phyloP scores from a whole-genome alignment of 1,284 basidiomycete species.

The Heterobasidion parviporum region DNA sequence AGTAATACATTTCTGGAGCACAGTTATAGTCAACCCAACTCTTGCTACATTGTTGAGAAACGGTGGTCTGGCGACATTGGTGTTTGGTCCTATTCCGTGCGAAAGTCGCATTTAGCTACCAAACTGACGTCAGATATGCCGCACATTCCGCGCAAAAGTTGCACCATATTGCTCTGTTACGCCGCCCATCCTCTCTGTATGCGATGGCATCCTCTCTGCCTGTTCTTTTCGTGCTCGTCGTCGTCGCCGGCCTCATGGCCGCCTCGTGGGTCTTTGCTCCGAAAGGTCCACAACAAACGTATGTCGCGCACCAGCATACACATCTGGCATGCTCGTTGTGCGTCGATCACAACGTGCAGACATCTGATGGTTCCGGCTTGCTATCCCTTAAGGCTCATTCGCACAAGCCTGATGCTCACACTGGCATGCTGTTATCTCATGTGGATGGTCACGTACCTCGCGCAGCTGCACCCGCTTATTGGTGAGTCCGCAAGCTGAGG shows the following conservation, averaged over 20 bases:
- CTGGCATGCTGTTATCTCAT: constrained; percentile 82
- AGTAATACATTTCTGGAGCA: neutral
- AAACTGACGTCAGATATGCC: too few species aligned
- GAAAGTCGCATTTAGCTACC: too few species aligned
- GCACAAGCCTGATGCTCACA: constrained; percentile 71
- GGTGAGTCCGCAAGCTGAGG: constrained; percentile 36
- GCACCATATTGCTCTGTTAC: too few species aligned
- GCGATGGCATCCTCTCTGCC: constrained; percentile 30
- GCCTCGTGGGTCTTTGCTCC: constrained; percentile 65
- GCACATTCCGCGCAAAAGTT: too few species aligned
- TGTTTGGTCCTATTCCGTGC: too few species aligned
- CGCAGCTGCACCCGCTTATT: constrained; percentile 85
- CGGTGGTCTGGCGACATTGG: too few species aligned
- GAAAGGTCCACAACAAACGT: constrained; percentile 87
- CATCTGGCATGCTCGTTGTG: neutral
- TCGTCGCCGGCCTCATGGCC: constrained; percentile 57
- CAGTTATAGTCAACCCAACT: neutral
- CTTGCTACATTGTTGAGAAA: too few species aligned
- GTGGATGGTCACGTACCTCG: constrained; percentile 92
- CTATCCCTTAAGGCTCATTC: constrained; percentile 54
- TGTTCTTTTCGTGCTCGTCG: constrained; percentile 34
- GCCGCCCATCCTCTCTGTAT: too few species aligned
- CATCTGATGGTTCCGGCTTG: neutral
- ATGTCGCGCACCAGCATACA: constrained; percentile 22
- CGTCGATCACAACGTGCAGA: neutral